Conservation (phyloP, 768 basidiomycete genomes). For the Lyophyllum shimeji region DNA sequence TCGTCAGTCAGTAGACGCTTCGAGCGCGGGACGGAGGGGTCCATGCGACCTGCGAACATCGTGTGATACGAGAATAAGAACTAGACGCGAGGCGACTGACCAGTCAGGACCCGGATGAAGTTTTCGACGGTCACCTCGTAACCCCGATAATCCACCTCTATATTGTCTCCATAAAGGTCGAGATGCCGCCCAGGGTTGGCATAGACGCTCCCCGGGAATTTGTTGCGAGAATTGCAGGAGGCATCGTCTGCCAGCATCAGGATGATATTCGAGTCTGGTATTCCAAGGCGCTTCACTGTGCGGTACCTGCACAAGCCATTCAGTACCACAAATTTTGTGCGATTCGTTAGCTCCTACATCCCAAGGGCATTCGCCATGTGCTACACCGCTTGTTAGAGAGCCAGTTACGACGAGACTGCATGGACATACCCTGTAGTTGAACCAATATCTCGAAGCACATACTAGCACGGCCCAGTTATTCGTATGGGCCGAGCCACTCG, state of each 20-base stretch:
- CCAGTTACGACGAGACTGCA: neutral
- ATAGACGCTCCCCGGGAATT: conserved; percentile 89
- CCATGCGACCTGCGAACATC: conserved; percentile 52
- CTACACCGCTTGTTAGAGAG: conserved; percentile 38
- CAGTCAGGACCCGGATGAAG: conserved; percentile 88
- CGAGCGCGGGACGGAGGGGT: conserved; percentile 81
- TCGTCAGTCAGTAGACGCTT: conserved; percentile 93
- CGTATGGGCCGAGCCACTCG: conserved; percentile 58
- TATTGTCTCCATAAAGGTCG: conserved; percentile 93
- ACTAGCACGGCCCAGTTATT: conserved; percentile 99
- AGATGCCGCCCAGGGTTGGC: conserved; percentile 79
- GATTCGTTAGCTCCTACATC: conserved; percentile 54
- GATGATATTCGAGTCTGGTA: conserved; percentile 98
- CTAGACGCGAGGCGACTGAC: conserved; percentile 45
- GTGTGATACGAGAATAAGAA: neutral
- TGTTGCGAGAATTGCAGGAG: conserved; percentile 91
- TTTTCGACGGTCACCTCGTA: conserved; percentile 98
- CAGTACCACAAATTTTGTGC: neutral
- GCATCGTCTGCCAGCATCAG: conserved; percentile 98
- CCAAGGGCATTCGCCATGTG: conserved; percentile 99
- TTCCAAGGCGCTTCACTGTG: conserved; percentile 95
- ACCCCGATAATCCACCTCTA: conserved; percentile 97
- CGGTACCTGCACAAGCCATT: conserved; percentile 71
- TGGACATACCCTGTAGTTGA: conserved; percentile 88
- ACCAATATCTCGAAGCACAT: conserved; percentile 94